These are phyloP conservation scores for Phaffia rhodozyma DNA, from an alignment of 1,284 basidiomycete genomes.

Conservation along the genomic window DNA sequence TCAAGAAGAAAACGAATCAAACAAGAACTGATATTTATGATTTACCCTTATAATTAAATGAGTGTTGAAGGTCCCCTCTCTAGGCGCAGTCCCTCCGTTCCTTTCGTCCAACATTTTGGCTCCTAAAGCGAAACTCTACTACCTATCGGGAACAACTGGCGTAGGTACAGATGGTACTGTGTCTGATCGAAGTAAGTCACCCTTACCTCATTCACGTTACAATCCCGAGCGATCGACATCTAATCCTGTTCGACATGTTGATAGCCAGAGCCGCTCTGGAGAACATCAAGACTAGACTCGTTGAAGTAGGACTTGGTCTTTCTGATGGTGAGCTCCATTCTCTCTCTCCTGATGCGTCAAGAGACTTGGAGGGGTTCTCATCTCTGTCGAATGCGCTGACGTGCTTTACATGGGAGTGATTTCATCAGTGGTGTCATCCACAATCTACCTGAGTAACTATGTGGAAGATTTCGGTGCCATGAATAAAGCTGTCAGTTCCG, in stretches of 20 bases:
- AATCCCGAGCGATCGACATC: no score
- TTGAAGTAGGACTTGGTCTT: not conserved
- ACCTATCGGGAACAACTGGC: not conserved
- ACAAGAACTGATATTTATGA: no score
- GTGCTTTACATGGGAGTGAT: no score
- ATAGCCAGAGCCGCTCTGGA: conserved; percentile 51
- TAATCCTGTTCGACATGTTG: no score
- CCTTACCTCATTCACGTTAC: not conserved
- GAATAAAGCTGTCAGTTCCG: not conserved
- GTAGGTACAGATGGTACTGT: not conserved
- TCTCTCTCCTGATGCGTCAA: no score
- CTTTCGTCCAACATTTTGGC: not conserved
- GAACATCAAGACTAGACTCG: conserved; percentile 48
- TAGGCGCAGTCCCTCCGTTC: no score
- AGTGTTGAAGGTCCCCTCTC: no score
- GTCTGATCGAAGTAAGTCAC: not conserved
- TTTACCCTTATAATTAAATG: no score
- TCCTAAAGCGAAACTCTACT: not conserved
- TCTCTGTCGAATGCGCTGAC: no score
- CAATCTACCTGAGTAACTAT: conserved; percentile 1
- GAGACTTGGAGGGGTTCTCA: not conserved
- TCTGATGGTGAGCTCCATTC: not conserved
- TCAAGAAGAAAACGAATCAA: no score
- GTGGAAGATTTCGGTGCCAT: not conserved
- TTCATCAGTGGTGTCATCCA: not conserved